Base-by-base conservation (phyloP, 2,329 filamentous ascomycete genomes). In the Exophiala alcalophila region DNA sequence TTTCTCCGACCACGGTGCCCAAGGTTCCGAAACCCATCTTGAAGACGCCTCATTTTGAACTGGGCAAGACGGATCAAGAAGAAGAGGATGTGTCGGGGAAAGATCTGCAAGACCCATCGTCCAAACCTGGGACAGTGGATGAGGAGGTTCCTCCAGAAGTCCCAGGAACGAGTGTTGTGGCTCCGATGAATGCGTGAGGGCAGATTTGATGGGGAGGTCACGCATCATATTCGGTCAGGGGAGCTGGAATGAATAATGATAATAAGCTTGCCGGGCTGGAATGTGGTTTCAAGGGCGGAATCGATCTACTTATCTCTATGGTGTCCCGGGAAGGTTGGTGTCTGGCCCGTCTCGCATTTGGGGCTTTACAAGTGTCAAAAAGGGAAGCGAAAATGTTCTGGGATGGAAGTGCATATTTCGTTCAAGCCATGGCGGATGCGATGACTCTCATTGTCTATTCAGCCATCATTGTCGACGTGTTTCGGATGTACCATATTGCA, bases 1-100 rank as follows among this genome's bases (percentile, higher is more conserved):
- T 41, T 8, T 47, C 49, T 11, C 43, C 45, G 4, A 47, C 35
- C 12, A 49, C 47, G 32, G 26, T 38, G 10, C 32, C 50, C 2
- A 53, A 49, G 34, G 30, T 27, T 15, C 53, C 55, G 6, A 57
- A 57, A 31, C 55, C 55, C 10, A 57, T 57, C 4, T 39, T 57
- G 16, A 54, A 53, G 30, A 36, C 50, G n/a, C 54, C 54, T 16
- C 39, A 46, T 28, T 57, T 57, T 31, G 53, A 51, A 21, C 19
- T 53, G 37, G 50, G 41, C 7, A n/a, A n/a, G n/a, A n/a, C n/a
- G n/a, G n/a, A n/a, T n/a, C 27, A 45, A 28, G 40, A 47, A n/a
- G 30, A 41, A 2, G 26, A 21, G 27, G 31, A 28, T 9, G 25
- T 19, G 12, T 18, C 36, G 10, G 34, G n/a, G 11, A 14, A 32